These are phyloP conservation scores for Thamnidium elegans DNA, from an alignment of 192 early-diverging fungal genomes.

Conservation along the genomic window DNA sequence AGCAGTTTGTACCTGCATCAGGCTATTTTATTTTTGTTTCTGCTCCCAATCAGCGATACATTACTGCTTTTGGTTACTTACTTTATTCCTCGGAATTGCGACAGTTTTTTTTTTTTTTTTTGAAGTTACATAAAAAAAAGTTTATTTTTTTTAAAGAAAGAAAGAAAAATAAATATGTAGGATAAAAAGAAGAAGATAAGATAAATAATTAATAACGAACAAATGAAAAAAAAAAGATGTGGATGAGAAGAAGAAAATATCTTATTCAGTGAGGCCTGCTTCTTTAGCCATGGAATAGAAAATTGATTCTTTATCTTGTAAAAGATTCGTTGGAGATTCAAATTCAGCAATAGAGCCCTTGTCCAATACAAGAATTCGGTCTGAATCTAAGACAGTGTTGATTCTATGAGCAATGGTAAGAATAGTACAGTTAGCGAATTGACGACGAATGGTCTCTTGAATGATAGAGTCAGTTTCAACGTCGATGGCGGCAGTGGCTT, in stretches of 20 bases:
- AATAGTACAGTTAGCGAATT: conserved; percentile 74
- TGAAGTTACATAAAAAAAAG: no score
- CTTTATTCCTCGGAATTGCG: no score
- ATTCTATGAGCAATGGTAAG: conserved; percentile 82
- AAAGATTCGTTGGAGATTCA: conserved; percentile 61
- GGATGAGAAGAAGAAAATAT: not conserved
- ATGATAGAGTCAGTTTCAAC: conserved; percentile 62
- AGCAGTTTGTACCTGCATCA: no score
- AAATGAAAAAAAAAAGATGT: no score
- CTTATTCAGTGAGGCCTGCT: conserved; percentile 29
- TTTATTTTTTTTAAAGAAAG: no score
- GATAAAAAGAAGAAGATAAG: no score
- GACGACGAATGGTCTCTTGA: conserved; percentile 69
- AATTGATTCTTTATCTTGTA: conserved; percentile 41
- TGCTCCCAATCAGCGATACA: no score
- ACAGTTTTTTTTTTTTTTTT: no score
- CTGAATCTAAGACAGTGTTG: conserved; percentile 72
- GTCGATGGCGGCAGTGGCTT: conserved; percentile 77
- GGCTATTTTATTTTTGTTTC: no score
- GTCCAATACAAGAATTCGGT: conserved; percentile 73
- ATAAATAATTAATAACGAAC: no score
- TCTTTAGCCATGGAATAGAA: conserved; percentile 49
- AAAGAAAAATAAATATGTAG: no score
- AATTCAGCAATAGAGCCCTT: conserved; percentile 69
- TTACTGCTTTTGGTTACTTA: no score